Evolutionary conservation across 108 stramenopile genomes (phyloP), one percentile per base, ranked within the genome.

Genomic region (Halocafeteria seosinensis): DNA sequence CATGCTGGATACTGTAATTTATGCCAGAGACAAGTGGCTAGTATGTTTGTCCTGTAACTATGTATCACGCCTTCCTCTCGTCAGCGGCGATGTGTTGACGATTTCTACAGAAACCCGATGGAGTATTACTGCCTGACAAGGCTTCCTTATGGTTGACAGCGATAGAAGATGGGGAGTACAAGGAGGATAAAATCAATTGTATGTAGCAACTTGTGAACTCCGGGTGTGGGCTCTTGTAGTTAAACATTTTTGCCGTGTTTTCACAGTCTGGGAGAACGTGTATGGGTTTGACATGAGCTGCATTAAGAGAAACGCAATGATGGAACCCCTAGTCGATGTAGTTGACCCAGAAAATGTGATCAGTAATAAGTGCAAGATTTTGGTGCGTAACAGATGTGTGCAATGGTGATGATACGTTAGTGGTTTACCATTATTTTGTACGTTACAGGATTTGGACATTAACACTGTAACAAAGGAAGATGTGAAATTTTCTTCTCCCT

Each of bases 211-310:
- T n/a, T n/a, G 70, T 70, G 70, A 70, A 69, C 61, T 30, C n/a
- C 9, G 30, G 9, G 24, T 5, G 64, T 13, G 38, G 66, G 12
- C 17, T 8, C 8, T 12, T 26, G 8, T 6, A 42, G n/a, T n/a
- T n/a, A n/a, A n/a, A n/a, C n/a, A n/a, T 30, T 76, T 87, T 26
- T 84, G 85, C 52, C 38, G 77, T 42, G 61, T 62, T 23, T 85
- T n/a, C n/a, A n/a, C n/a, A n/a, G n/a, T 90, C 67, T 96, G 94
- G 94, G 71, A 85, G 25, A 72, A 91, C 71, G 92, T 96, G 17
- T 93, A 94, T 72, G 94, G 94, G 17, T 92, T 96, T 65, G 86
- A 96, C 71, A 92, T 96, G 91, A 80, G 81, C 62, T 72, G 81
- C 35, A 84, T 96, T 65, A 82, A 85, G 61, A 81, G 85, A n/a